A percentile compares a stretch with the other conserved stretches of the same genome.
These are phyloP conservation scores for Exophiala aquamarina DNA, from an alignment of 2,329 filamentous ascomycete species.

Conservation along the genomic window DNA sequence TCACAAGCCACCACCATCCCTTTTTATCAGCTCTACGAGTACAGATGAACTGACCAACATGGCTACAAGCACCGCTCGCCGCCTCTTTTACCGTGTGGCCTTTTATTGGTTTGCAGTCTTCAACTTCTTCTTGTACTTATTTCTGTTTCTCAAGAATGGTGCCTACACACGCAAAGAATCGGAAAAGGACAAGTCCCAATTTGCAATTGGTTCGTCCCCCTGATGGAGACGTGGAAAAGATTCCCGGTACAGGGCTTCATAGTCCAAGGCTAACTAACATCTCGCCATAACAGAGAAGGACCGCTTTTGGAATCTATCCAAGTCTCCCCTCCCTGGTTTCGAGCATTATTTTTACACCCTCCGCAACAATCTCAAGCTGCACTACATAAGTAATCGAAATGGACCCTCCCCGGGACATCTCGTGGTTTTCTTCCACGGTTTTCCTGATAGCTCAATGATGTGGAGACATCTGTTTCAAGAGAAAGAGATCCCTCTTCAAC, in stretches of 20 bases:
- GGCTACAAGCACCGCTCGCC: no score
- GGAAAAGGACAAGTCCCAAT: constrained; percentile 41
- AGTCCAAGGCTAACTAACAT: constrained; percentile 13
- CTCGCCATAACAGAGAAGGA: constrained; percentile 44
- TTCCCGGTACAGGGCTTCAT: background rate
- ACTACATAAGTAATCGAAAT: constrained; percentile 51
- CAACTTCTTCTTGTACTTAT: constrained; percentile 34
- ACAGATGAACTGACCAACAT: no score
- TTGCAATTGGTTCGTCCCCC: constrained; percentile 39
- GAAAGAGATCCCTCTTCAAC: constrained; percentile 36
- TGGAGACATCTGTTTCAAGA: constrained; percentile 53
- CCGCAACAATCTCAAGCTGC: constrained; percentile 51
- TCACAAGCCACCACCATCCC: no score
- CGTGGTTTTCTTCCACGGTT: constrained; percentile 59
- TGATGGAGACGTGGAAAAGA: background rate
- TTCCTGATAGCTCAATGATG: constrained; percentile 58
- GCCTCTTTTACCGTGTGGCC: constrained; percentile 5
- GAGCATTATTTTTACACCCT: constrained; percentile 55
- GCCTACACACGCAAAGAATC: constrained; percentile 38
- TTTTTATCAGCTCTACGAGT: no score
- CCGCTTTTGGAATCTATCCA: constrained; percentile 55
- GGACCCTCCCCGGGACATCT: constrained; percentile 33
- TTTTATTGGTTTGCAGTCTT: constrained; percentile 35
- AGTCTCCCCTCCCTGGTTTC: constrained; percentile 37
- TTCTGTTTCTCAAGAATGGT: constrained; percentile 34